These are phyloP conservation scores for Lichina pygmaea DNA, from an alignment of 495 filamentous ascomycete genomes.

Conservation along the genomic window DNA sequence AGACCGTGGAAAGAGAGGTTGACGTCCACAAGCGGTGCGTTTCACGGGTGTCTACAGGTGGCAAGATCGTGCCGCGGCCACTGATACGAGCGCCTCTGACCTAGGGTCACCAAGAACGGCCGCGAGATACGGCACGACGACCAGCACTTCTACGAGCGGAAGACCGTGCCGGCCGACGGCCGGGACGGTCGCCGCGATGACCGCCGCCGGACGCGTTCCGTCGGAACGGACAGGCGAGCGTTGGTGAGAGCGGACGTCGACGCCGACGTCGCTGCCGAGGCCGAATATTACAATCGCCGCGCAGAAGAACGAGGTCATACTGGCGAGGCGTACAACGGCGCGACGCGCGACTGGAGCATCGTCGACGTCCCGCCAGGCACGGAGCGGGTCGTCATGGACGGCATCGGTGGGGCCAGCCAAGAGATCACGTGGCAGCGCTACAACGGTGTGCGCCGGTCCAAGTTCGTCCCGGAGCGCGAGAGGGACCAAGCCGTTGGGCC, in stretches of 20 bases:
- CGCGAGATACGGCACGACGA: constrained; percentile 18
- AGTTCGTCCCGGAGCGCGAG: constrained; percentile 28
- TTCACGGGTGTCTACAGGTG: too few species aligned
- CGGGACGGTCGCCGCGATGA: constrained; percentile 6
- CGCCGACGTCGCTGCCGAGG: constrained; percentile 24
- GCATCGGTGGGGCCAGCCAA: constrained; percentile 33
- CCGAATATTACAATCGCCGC: constrained; percentile 35
- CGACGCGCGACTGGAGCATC: constrained; percentile 45
- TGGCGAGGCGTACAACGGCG: constrained; percentile 40
- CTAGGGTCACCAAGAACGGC: not conserved
- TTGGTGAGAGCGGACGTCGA: constrained; percentile 1
- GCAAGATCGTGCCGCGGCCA: too few species aligned
- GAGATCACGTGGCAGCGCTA: constrained; percentile 54
- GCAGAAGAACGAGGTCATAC: constrained; percentile 28
- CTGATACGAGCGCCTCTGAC: too few species aligned
- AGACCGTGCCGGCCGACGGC: constrained; percentile 11
- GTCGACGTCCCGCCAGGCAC: constrained; percentile 62
- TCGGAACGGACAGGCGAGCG: constrained; percentile 7
- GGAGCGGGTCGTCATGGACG: constrained; percentile 47
- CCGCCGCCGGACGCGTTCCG: constrained; percentile 7
- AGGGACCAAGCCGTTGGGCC: constrained; percentile 9
- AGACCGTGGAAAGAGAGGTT: constrained; percentile 17
- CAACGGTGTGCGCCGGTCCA: constrained; percentile 43
- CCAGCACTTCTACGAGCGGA: constrained; percentile 30
- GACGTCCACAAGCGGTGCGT: constrained; percentile 14